These are phyloP conservation scores for Raddia guianensis DNA, from an alignment of 176 grass and related monocot species.

Conservation along the genomic window DNA sequence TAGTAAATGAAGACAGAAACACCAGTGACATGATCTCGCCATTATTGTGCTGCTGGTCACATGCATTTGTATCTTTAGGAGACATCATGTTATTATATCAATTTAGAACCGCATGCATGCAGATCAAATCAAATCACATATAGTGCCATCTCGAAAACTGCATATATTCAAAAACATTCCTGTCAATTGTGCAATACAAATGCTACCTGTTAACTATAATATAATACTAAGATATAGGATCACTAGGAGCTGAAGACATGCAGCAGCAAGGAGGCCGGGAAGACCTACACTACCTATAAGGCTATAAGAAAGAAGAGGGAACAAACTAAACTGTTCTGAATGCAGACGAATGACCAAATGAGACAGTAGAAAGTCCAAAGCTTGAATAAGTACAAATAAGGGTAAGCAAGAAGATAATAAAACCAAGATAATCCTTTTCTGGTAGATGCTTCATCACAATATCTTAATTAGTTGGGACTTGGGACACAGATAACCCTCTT, in stretches of 20 bases:
- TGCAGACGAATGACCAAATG: neutral
- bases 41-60: conserved; percentile 35
- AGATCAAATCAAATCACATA: conserved; percentile 17
- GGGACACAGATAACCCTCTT: neutral
- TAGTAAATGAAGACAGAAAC: neutral
- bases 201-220: neutral
- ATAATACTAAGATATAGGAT: neutral
- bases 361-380: conserved; percentile 31
- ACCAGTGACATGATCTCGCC: neutral
- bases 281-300: conserved; percentile 9
- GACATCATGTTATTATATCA: conserved; percentile 9
- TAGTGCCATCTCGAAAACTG: neutral
- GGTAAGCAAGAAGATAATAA: conserved; percentile 26
- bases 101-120: conserved; percentile 9
- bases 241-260: neutral
- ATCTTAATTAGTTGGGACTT: neutral
- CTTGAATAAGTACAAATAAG: conserved; percentile 20
- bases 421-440: conserved; percentile 17
- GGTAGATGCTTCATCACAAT: conserved; percentile 14
- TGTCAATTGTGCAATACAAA: neutral
- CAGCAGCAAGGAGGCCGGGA: neutral
- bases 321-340: neutral
- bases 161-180: conserved; percentile 15
- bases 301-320: neutral
- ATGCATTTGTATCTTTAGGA: conserved; percentile 48